Base-by-base conservation (phyloP, 192 early-diverging fungal genomes). In the Globomyces pollinis-pini region DNA sequence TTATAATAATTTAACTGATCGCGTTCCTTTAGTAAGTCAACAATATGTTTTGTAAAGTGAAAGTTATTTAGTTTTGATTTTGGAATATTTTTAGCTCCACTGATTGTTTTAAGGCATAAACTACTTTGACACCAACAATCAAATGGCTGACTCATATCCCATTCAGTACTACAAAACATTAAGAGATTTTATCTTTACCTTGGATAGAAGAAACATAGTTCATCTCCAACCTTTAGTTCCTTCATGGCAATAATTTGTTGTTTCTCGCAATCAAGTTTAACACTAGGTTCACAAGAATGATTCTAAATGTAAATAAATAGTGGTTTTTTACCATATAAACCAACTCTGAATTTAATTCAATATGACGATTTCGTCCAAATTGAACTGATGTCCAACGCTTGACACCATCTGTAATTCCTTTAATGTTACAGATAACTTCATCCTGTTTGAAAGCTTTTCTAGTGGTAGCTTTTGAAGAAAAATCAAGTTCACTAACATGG, bases 181-280 rank as follows among this genome's bases (percentile, higher is more conserved):
- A n/a, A n/a, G n/a, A n/a, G n/a, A n/a, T n/a, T n/a, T n/a, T n/a
- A n/a, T n/a, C n/a, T n/a, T n/a, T n/a, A n/a, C n/a, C n/a, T n/a
- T n/a, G 75, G 75, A 39, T 77, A 77, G 49, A 77, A 77, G 50
- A 77, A 77, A 2, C 68, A 68, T 34, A 73, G 9, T 31, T 67
- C 68, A 21, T 77, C 75, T 2, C 71, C 75, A 3, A 59, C 63
- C 29, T 63, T 29, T n/a, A 71, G 47, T 33, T 67, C 65, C 20
- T 49, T 38, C 20, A 29, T 39, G 3, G 65, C 70, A 26, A 67
- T 44, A 1, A 72, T 57, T n/a, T 51, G 16, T 54, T 60, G 52
- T 23, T 13, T 28, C 23, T 13, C 38, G 12, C 45, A 39, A 24
- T 67, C 65, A 41, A 72, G 53, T 13, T 55, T 9, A 6, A 61